Evolutionary conservation across 176 grass and related monocot species (phyloP).

Genomic region (Carex parvula): DNA sequence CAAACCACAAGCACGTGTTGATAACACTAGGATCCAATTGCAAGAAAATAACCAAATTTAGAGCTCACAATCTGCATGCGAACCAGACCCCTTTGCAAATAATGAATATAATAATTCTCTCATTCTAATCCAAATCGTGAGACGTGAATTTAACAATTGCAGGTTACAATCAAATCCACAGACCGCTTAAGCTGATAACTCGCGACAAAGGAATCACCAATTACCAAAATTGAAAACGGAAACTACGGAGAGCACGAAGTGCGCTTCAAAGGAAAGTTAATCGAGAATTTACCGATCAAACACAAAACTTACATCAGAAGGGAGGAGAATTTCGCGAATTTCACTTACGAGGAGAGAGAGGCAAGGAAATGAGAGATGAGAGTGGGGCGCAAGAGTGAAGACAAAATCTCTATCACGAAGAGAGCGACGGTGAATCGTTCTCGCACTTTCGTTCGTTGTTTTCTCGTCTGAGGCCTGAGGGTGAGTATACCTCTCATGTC

Average conservation of each 20-base stretch:
- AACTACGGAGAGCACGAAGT: background rate
- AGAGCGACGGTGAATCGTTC: background rate
- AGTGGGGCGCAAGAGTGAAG: background rate
- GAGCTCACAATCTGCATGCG: background rate
- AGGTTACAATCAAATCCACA: background rate
- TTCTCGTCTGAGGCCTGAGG: background rate
- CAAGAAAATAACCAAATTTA: background rate
- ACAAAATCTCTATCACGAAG: background rate
- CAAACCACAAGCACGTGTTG: background rate
- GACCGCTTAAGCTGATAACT: background rate
- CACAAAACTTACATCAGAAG: background rate
- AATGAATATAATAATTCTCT: background rate
- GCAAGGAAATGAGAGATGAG: background rate
- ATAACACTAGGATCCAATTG: background rate
- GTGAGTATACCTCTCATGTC: too few species aligned
- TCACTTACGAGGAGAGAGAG: background rate
- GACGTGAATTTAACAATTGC: background rate
- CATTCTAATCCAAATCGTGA: background rate
- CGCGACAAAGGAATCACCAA: background rate
- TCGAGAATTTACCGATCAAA: background rate
- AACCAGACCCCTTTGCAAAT: background rate
- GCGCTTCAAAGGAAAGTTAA: background rate
- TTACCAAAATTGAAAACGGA: background rate
- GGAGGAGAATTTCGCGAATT: background rate
- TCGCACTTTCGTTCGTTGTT: background rate